phyloP scores from a whole-genome alignment of 139 green algal genomes.

The Eudorina sp. region DNA sequence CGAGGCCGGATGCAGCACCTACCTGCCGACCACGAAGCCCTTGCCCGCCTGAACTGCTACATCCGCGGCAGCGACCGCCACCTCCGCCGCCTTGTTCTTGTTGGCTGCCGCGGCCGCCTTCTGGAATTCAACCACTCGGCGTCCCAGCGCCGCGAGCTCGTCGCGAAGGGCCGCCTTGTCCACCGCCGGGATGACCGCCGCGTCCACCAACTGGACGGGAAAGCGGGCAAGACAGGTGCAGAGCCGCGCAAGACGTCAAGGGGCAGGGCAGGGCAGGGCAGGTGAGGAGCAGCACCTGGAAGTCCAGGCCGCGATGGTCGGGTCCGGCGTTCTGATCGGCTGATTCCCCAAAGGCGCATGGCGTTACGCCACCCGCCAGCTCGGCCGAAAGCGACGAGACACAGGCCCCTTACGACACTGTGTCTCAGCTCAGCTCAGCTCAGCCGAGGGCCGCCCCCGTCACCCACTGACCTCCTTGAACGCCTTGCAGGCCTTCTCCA shows the following conservation, averaged over 20 bases:
- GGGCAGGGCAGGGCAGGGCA: no score
- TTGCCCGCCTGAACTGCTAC: constrained; percentile 59
- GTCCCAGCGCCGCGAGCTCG: constrained; percentile 71
- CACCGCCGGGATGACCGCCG: constrained; percentile 77
- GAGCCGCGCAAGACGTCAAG: no score
- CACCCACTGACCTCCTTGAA: constrained; percentile 70
- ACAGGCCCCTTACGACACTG: no score
- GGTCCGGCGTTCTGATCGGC: no score
- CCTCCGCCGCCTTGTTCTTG: constrained; percentile 61
- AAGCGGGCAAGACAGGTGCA: background rate
- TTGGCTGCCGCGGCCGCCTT: constrained; percentile 87
- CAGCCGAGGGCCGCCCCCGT: no score
- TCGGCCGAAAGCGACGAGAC: no score
- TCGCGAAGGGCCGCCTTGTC: constrained; percentile 84
- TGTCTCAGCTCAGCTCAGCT: constrained; percentile 11
- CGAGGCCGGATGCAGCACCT: no score
- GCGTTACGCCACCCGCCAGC: no score
- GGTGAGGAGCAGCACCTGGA: no score
- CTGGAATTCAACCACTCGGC: constrained; percentile 77
- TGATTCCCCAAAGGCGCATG: no score
- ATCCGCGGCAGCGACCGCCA: constrained; percentile 62
- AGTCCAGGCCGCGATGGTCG: no score
- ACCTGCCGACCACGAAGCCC: constrained; percentile 55
- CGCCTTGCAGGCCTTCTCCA: constrained; percentile 69
- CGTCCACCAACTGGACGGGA: constrained; percentile 63